These are phyloP conservation scores for Hypoxylon lenormandii DNA, from an alignment of 495 filamentous ascomycete genomes.

Conservation along the genomic window DNA sequence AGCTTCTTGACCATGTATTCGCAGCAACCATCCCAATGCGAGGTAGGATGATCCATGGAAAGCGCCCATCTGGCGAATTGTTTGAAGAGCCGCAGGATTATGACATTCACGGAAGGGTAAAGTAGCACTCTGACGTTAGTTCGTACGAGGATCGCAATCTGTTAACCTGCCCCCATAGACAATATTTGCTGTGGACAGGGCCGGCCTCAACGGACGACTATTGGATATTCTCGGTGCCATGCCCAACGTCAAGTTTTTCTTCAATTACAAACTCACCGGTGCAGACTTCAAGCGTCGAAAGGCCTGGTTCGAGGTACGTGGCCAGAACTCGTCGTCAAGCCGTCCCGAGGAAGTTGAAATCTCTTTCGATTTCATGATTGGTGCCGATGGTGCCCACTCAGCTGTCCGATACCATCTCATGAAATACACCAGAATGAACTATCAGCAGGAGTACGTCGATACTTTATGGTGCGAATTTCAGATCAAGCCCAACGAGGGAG, in stretches of 20 bases:
- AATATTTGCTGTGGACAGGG: slow-evolving; percentile 74
- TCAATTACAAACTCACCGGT: slow-evolving; percentile 89
- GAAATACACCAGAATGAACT: slow-evolving; percentile 88
- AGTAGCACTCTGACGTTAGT: slow-evolving; percentile 23
- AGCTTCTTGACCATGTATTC: slow-evolving; percentile 78
- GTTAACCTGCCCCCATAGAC: slow-evolving; percentile 50
- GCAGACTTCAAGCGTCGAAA: slow-evolving; percentile 80
- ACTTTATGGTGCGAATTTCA: slow-evolving; percentile 97
- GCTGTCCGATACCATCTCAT: slow-evolving; percentile 90
- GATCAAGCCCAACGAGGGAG: slow-evolving; percentile 64
- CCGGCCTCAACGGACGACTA: slow-evolving; percentile 82
- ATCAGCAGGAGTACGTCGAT: slow-evolving; percentile 95
- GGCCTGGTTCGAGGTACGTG: slow-evolving; percentile 85
- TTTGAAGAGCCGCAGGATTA: slow-evolving; percentile 86
- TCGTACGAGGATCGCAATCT: slow-evolving; percentile 7
- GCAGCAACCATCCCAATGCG: slow-evolving; percentile 87
- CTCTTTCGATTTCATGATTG: slow-evolving; percentile 89
- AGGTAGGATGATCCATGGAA: slow-evolving; percentile 96
- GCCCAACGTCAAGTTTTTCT: slow-evolving; percentile 88
- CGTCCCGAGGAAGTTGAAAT: slow-evolving; percentile 71
- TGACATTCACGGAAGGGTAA: slow-evolving; percentile 86
- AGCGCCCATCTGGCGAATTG: slow-evolving; percentile 70
- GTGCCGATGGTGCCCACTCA: slow-evolving; percentile 96
- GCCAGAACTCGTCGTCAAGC: slow-evolving; percentile 32
- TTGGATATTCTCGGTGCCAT: slow-evolving; percentile 84